Conservation (phyloP, 768 basidiomycete genomes). For the Pisolithus albus region DNA sequence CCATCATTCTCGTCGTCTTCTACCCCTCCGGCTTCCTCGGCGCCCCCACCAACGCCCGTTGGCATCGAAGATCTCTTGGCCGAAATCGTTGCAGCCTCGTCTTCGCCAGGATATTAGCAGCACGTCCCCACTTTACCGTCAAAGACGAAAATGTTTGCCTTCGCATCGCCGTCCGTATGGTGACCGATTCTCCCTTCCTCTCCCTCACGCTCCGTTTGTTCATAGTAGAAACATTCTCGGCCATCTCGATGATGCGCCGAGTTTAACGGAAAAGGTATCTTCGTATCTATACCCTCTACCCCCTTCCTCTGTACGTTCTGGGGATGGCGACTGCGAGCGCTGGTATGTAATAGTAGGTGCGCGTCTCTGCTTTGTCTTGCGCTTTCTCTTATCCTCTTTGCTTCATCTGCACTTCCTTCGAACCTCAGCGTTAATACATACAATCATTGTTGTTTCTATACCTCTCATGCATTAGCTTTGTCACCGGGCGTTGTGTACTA, state of each 20-base stretch:
- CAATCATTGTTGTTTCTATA: conserved; percentile 32
- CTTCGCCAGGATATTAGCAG: conserved; percentile 25
- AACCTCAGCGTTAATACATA: conserved; percentile 20
- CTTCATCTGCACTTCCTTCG: conserved; percentile 21
- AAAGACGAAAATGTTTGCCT: conserved; percentile 59
- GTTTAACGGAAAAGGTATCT: conserved; percentile 22
- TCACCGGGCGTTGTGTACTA: conserved; percentile 33
- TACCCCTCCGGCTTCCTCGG: conserved; percentile 55
- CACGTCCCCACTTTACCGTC: conserved; percentile 26
- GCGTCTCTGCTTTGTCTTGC: conserved; percentile 20
- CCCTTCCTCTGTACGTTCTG: background rate
- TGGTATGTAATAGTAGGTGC: background rate
- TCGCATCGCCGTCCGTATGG: conserved; percentile 57
- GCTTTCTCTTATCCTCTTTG: conserved; percentile 8
- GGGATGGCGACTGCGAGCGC: background rate
- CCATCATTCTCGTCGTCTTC: conserved; percentile 40
- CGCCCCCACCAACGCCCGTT: conserved; percentile 53
- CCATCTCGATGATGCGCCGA: conserved; percentile 25
- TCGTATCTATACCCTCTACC: conserved; percentile 29
- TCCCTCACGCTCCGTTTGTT: conserved; percentile 16
- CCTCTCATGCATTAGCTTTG: conserved; percentile 22
- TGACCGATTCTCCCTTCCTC: conserved; percentile 26
- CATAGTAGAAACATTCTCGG: conserved; percentile 19
- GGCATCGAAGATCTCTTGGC: conserved; percentile 45
- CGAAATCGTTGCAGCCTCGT: conserved; percentile 38